Evolutionary conservation across 441 rosid genomes (phyloP).

Genomic region (Bruguiera hainesii): DNA sequence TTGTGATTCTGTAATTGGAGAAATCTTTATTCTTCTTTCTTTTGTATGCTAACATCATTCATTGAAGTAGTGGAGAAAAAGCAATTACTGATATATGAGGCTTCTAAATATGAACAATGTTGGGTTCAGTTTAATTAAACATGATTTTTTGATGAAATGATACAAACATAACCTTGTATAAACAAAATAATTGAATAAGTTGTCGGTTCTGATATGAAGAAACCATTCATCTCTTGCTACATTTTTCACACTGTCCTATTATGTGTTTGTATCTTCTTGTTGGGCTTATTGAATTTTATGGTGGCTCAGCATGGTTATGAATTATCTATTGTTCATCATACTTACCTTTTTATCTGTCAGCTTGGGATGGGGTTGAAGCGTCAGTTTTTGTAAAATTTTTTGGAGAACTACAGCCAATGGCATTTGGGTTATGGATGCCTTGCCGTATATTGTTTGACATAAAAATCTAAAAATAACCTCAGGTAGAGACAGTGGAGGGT

Average conservation of each 20-base stretch:
- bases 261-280: background rate
- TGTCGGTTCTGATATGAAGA: background rate
- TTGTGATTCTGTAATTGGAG: too few relatives aligned
- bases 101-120: too few relatives aligned
- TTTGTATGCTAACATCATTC: too few relatives aligned
- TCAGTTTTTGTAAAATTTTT: background rate
- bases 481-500: constrained; percentile 95
- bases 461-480: constrained; percentile 23
- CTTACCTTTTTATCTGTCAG: background rate
- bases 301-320: background rate
- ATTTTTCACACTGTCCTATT: background rate
- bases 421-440: background rate
- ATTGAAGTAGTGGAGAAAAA: too few relatives aligned
- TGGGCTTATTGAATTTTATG: background rate
- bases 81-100: too few relatives aligned
- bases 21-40: too few relatives aligned
- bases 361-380: background rate
- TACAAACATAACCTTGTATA: background rate
- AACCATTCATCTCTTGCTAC: background rate
- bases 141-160: too few relatives aligned
- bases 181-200: background rate
- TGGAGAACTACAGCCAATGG: background rate
- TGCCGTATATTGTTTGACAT: constrained; percentile 1
- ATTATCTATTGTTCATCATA: background rate
- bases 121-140: too few relatives aligned